Percentiles rank a stretch among this genome's conserved stretches.
These are phyloP conservation scores for Apiospora marii DNA, from an alignment of 2,329 filamentous ascomycete genomes.

Conservation along the genomic window DNA sequence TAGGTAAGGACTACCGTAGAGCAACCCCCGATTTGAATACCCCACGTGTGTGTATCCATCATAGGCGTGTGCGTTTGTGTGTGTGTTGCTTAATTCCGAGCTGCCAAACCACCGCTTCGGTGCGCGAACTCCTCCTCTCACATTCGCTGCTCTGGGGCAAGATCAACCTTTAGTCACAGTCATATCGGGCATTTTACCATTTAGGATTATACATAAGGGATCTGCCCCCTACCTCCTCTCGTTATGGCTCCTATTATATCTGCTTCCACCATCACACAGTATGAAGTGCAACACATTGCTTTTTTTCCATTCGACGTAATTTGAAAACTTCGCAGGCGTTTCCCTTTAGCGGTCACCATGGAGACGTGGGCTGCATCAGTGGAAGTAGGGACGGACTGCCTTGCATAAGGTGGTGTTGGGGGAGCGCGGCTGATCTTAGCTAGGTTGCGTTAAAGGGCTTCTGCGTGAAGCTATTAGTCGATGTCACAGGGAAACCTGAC, in stretches of 20 bases:
- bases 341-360: conserved; percentile 14
- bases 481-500: background rate
- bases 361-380: conserved; percentile 13
- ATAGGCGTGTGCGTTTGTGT: no score
- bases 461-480: background rate
- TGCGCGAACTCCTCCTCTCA: conserved; percentile 1
- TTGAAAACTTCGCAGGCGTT: background rate
- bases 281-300: conserved; percentile 1
- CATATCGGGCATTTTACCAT: background rate
- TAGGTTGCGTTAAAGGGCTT: conserved; percentile 18
- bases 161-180: background rate
- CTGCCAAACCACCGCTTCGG: conserved; percentile 16
- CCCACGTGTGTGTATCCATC: conserved; percentile 15
- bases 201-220: background rate
- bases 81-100: conserved; percentile 8
- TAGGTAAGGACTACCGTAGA: background rate
- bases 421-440: conserved; percentile 20
- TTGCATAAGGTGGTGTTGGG: background rate
- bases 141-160: background rate
- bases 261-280: background rate
- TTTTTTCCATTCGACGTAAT: background rate
- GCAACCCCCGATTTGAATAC: background rate
- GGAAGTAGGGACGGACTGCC: conserved; percentile 17
- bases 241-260: background rate
- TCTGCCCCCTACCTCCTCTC: background rate